Conservation (phyloP, 306 rosid species). For the Benincasa hispida region DNA sequence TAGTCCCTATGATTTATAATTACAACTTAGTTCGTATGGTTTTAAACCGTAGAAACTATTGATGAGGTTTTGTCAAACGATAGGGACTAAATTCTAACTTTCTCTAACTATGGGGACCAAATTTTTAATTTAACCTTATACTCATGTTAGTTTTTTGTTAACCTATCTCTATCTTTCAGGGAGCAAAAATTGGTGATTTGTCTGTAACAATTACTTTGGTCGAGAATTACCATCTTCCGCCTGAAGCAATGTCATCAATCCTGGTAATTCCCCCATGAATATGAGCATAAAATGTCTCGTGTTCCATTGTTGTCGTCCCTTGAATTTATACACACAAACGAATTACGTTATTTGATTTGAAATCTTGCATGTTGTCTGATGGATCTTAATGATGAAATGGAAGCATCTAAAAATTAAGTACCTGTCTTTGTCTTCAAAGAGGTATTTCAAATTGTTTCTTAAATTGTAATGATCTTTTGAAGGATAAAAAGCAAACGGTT, state of each 20-base stretch:
- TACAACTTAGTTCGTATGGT: too few relatives aligned
- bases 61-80: too few relatives aligned
- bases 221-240: slow-evolving; percentile 69
- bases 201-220: slow-evolving; percentile 44
- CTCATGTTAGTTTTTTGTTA: not conserved
- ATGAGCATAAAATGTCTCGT: not conserved
- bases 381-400: not conserved
- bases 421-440: not conserved
- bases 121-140: not conserved
- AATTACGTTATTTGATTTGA: too few relatives aligned
- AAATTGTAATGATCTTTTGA: not conserved
- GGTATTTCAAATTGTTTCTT: not conserved
- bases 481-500: slow-evolving; percentile 32
- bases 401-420: not conserved
- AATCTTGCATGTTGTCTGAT: not conserved
- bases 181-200: slow-evolving; percentile 48
- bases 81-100: too few relatives aligned
- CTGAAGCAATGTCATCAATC: slow-evolving; percentile 41
- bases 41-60: too few relatives aligned
- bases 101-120: too few relatives aligned
- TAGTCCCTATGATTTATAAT: too few relatives aligned
- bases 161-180: slow-evolving; percentile 23
- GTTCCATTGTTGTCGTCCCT: not conserved
- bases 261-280: slow-evolving; percentile 25
- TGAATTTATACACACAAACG: not conserved